phyloP scores from a whole-genome alignment of 352 stramenopile species.

The Pythium utonaiense region DNA sequence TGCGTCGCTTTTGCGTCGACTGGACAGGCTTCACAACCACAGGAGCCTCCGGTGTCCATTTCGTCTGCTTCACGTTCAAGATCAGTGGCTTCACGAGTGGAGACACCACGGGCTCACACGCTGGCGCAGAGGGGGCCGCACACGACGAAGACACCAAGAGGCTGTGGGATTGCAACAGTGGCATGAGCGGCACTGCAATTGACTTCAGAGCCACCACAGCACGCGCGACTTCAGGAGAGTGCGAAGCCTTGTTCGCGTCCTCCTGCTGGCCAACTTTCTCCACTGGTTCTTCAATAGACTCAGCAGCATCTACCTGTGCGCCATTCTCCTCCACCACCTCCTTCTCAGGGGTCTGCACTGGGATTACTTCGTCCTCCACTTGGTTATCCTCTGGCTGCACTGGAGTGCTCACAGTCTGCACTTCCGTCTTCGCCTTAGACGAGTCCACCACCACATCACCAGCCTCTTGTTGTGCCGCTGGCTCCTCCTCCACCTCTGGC shows the following conservation, averaged over 20 bases:
- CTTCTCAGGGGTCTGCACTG: background rate
- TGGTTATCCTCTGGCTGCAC: background rate
- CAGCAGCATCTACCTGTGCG: background rate
- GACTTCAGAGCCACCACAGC: too few species aligned
- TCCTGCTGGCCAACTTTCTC: background rate
- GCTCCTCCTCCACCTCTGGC: slow-evolving; percentile 8
- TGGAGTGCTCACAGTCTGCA: background rate
- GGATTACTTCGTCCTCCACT: background rate
- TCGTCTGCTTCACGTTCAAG: background rate
- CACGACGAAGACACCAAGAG: background rate
- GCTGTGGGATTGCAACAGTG: background rate
- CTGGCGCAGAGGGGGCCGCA: background rate
- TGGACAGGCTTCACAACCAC: background rate
- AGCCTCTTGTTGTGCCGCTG: background rate
- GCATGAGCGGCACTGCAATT: slow-evolving; percentile 5
- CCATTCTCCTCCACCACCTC: too few species aligned
- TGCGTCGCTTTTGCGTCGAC: slow-evolving; percentile 7
- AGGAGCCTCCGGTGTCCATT: slow-evolving; percentile 7
- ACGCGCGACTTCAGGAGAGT: too few species aligned
- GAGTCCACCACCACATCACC: background rate
- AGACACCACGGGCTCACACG: slow-evolving; percentile 4
- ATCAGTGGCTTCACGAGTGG: slow-evolving; percentile 15
- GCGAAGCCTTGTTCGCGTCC: too few species aligned
- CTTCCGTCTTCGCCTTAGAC: background rate
- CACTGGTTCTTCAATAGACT: background rate